Evolutionary conservation across 352 stramenopile species (phyloP).

Genomic region (Phytophthora podocarpi): DNA sequence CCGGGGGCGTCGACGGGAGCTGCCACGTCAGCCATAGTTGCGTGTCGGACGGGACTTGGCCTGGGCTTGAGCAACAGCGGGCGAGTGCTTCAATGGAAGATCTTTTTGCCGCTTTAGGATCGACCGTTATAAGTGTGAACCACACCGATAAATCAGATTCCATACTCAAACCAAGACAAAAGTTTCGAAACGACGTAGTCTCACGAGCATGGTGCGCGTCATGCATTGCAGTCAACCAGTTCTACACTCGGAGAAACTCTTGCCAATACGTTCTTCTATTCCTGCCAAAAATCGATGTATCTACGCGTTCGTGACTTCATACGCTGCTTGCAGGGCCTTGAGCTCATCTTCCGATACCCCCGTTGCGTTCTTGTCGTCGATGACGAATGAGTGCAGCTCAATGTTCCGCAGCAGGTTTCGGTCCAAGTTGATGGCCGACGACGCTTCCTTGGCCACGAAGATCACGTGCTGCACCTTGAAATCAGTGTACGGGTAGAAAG

Average conservation of each 20-base stretch:
- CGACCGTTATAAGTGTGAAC: conserved; percentile 8
- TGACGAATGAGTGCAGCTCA: conserved; percentile 56
- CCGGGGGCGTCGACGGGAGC: neutral
- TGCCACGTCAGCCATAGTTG: conserved; percentile 14
- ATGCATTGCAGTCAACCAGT: neutral
- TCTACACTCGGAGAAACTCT: no score
- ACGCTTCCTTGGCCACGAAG: conserved; percentile 54
- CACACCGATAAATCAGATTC: conserved; percentile 40
- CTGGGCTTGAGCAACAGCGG: neutral
- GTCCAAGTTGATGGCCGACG: conserved; percentile 55
- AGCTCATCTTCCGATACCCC: conserved; percentile 40
- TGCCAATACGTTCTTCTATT: conserved; percentile 14
- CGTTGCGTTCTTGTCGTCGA: conserved; percentile 46
- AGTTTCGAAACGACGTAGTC: conserved; percentile 12
- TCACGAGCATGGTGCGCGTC: conserved; percentile 12
- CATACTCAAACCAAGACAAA: conserved; percentile 26
- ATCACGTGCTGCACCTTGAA: conserved; percentile 64
- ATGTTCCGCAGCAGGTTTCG: conserved; percentile 45
- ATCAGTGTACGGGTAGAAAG: conserved; percentile 67
- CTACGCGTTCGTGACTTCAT: conserved; percentile 33
- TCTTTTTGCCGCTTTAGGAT: conserved; percentile 30
- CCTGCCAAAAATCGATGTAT: neutral
- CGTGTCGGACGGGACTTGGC: neutral
- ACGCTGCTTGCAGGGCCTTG: conserved; percentile 36
- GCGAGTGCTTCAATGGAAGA: conserved; percentile 22